These are phyloP conservation scores for Salix arbutifolia DNA, from an alignment of 345 rosid genomes.

Conservation along the genomic window DNA sequence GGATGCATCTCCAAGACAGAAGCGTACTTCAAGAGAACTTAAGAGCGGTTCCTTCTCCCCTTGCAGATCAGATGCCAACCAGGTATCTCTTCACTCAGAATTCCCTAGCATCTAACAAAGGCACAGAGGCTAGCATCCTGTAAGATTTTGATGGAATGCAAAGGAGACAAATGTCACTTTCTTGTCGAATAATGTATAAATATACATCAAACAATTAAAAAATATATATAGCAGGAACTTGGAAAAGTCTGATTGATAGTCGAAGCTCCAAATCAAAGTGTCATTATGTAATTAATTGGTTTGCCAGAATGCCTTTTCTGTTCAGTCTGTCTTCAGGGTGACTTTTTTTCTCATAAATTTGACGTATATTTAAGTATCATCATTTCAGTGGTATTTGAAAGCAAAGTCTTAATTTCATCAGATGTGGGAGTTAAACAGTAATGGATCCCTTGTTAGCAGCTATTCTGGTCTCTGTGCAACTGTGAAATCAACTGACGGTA, in stretches of 20 bases:
- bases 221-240: neutral
- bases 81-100: slow-evolving; percentile 38
- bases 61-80: slow-evolving; percentile 71
- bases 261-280: neutral
- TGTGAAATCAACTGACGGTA: slow-evolving; percentile 54
- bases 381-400: slow-evolving; percentile 8
- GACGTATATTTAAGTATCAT: neutral
- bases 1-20: slow-evolving; percentile 63
- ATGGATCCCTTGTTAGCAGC: slow-evolving; percentile 62
- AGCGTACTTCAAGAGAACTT: slow-evolving; percentile 60
- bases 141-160: neutral
- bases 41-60: slow-evolving; percentile 56
- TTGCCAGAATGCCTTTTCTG: neutral
- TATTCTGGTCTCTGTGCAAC: slow-evolving; percentile 85
- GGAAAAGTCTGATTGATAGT: neutral
- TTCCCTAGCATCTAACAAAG: neutral
- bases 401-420: slow-evolving; percentile 20
- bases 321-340: neutral
- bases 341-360: neutral
- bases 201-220: too few relatives aligned
- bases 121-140: neutral
- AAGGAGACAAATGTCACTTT: neutral
- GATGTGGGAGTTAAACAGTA: slow-evolving; percentile 73
- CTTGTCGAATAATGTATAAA: neutral
- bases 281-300: neutral